Conservation (phyloP, 352 stramenopile genomes). For the Globisporangium sylvaticum region DNA sequence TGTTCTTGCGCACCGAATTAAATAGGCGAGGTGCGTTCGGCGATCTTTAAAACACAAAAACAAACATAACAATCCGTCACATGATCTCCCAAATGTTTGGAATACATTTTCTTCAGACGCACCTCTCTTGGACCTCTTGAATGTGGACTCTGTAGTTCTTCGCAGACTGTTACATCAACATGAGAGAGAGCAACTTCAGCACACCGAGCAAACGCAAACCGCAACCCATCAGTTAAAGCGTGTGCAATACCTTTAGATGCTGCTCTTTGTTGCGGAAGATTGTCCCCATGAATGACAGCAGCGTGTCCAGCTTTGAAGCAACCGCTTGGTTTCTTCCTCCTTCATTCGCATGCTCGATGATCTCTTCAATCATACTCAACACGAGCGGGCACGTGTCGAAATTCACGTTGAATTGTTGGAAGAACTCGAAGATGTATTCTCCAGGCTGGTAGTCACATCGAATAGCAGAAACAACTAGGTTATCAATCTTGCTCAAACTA, state of each 20-base stretch:
- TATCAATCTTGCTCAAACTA: not conserved
- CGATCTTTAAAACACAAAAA: slow-evolving; percentile 14
- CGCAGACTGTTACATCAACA: slow-evolving; percentile 31
- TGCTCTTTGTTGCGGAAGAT: slow-evolving; percentile 86
- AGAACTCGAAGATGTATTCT: slow-evolving; percentile 90
- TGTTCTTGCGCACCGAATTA: slow-evolving; percentile 45
- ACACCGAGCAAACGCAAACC: not conserved
- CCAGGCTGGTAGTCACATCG: slow-evolving; percentile 38
- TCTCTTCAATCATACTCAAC: slow-evolving; percentile 86
- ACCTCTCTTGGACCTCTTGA: slow-evolving; percentile 84
- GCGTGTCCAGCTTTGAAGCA: slow-evolving; percentile 72
- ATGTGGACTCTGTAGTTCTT: slow-evolving; percentile 87
- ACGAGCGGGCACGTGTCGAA: slow-evolving; percentile 87
- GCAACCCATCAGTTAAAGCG: not conserved
- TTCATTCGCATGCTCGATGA: slow-evolving; percentile 77
- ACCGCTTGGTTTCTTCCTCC: slow-evolving; percentile 58
- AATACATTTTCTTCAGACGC: slow-evolving; percentile 4
- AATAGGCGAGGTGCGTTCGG: slow-evolving; percentile 44
- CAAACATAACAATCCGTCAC: slow-evolving; percentile 27
- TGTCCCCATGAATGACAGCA: slow-evolving; percentile 82
- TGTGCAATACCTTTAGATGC: slow-evolving; percentile 42
- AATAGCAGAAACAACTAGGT: not conserved
- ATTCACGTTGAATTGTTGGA: slow-evolving; percentile 87
- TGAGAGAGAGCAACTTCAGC: not conserved
- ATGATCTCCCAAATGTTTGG: no score